These are phyloP conservation scores for Lumnitzera littorea DNA, from an alignment of 345 rosid species.

Conservation along the genomic window DNA sequence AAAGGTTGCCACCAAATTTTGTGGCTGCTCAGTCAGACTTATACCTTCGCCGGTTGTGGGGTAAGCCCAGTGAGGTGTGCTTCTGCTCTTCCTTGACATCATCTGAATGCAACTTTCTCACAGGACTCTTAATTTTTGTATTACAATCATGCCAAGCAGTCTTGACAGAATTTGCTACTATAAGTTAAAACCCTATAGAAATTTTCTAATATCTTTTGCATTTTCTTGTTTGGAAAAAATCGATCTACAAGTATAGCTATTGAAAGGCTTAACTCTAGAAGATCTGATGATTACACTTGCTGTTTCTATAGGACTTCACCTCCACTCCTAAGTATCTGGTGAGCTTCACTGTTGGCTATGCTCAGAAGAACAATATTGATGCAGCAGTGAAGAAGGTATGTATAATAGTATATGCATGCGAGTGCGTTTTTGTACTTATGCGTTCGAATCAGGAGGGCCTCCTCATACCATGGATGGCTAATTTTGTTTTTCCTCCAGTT, in stretches of 20 bases:
- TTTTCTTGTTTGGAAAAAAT: background rate
- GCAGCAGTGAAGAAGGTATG: constrained; percentile 85
- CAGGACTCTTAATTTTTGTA: background rate
- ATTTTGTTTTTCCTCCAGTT: constrained; percentile 44
- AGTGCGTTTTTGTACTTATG: no score
- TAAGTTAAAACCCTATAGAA: background rate
- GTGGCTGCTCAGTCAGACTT: constrained; percentile 79
- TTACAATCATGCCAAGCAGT: background rate
- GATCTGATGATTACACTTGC: constrained; percentile 12
- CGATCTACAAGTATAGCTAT: background rate
- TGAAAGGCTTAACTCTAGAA: no score
- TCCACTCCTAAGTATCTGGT: constrained; percentile 70
- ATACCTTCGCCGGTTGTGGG: constrained; percentile 81
- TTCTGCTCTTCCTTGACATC: constrained; percentile 1
- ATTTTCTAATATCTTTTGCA: background rate
- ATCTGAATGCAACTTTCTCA: background rate
- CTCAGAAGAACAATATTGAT: constrained; percentile 72
- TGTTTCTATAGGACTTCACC: constrained; percentile 64
- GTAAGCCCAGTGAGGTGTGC: constrained; percentile 83
- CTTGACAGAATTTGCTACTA: background rate
- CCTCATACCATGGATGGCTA: background rate
- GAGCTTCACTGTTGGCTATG: constrained; percentile 83
- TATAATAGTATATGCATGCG: constrained; percentile 1
- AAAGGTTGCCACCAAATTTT: constrained; percentile 80
- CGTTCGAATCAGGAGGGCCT: background rate